Evolutionary conservation across 495 filamentous ascomycete genomes (phyloP).

Genomic region (Aspergillus campestris): DNA sequence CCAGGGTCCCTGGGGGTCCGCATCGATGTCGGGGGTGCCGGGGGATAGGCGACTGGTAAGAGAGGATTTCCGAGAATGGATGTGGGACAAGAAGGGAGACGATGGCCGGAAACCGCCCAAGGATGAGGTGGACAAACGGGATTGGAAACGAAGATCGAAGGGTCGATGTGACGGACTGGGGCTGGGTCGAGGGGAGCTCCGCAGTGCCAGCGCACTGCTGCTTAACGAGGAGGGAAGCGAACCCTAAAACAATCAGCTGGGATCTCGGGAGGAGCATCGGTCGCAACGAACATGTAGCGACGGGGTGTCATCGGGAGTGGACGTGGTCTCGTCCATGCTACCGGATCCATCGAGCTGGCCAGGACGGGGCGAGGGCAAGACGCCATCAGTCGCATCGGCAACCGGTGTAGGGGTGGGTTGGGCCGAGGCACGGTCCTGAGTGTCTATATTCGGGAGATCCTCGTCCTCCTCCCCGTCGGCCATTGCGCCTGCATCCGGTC

Average conservation of each 20-base stretch:
- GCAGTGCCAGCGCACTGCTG: conserved; percentile 50
- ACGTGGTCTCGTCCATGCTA: conserved; percentile 47
- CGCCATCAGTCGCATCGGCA: conserved; percentile 7
- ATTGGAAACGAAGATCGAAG: conserved; percentile 90
- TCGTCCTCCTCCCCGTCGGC: conserved; percentile 21
- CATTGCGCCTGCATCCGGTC: conserved; percentile 8
- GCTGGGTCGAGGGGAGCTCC: conserved; percentile 40
- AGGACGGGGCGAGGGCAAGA: conserved; percentile 14
- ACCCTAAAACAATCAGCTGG: conserved; percentile 46
- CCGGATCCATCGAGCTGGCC: conserved; percentile 14
- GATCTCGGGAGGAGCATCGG: not conserved
- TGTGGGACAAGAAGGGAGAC: conserved; percentile 70
- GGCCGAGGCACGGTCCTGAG: conserved; percentile 13
- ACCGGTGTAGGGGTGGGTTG: conserved; percentile 2
- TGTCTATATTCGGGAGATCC: conserved; percentile 20
- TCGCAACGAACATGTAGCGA: conserved; percentile 65
- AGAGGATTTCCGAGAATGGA: conserved; percentile 73
- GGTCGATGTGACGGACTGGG: conserved; percentile 80
- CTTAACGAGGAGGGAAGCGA: conserved; percentile 71
- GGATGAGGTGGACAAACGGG: conserved; percentile 61
- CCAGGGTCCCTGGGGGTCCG: conserved; percentile 71
- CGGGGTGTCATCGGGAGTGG: conserved; percentile 80
- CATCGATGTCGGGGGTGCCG: conserved; percentile 45
- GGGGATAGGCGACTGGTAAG: conserved; percentile 46
- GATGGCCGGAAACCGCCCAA: conserved; percentile 53